Base-by-base conservation (phyloP, 495 filamentous ascomycete species). In the Chaetomidium leptoderma region DNA sequence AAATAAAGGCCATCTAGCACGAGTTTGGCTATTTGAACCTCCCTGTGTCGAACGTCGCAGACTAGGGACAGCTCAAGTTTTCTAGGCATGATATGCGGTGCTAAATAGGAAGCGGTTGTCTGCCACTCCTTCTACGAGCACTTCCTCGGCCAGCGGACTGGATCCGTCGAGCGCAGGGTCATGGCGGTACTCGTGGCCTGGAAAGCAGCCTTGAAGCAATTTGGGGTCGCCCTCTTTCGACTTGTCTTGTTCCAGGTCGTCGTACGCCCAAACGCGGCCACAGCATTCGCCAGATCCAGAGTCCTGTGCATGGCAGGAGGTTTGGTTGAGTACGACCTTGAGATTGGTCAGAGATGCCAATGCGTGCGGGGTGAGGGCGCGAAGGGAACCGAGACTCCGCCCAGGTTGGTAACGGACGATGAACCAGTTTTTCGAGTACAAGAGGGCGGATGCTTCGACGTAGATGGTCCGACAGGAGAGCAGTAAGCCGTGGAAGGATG, bases 381-480 rank as follows among this genome's bases (percentile, higher is more conserved):
- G 53, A 3, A 56, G 43, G 33, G 53, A 4, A 6, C 3, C 21
- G 30, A 56, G 43, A 23, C 32, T 11, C 32, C 43, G 42, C 2
- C 23, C 7, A 4, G 42, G 53, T 6, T 37, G 42, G 43, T 56
- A 48, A 9, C 21, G 32, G 53, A 56, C 21, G 42, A 56, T 24
- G 33, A 56, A 56, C 19, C 53, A 39, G 32, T 56, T 46, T 1
- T 24, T 14, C 32, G 53, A 56, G 32, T 56, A 56, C 6, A 56
- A 32, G 1, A 56, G 33, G 3, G 42, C 21, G 19, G 43, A 24
- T n/a, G 43, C 53, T 37, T 55, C 53, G 19, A 19, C 11, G 30
- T 55, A 48, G n/a, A 56, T 56, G 53, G 43, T 48, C 11, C 53
- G 53, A 17, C 53, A 56, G 17, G 53, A 47, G 5, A 37, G n/a